Percentiles rank a stretch among this genome's conserved stretches.
These are phyloP conservation scores for Adansonia gregorii DNA, from an alignment of 441 rosid genomes.

Conservation along the genomic window DNA sequence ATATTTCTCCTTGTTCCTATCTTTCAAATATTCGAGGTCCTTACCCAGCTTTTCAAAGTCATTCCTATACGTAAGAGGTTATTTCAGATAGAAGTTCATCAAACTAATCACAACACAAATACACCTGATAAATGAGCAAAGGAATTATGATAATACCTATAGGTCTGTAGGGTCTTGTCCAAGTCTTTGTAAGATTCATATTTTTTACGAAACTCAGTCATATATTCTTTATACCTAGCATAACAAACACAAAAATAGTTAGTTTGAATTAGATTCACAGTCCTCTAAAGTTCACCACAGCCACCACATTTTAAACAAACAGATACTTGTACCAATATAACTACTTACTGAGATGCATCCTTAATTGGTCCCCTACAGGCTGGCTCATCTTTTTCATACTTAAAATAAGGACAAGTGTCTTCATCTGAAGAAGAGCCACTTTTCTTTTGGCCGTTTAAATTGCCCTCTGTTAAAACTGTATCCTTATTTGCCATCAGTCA, in stretches of 20 bases:
- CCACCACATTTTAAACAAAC: constrained; percentile 2
- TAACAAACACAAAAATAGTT: constrained; percentile 7
- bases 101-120: constrained; percentile 19
- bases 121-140: not conserved
- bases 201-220: constrained; percentile 81
- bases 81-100: constrained; percentile 7
- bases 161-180: constrained; percentile 69
- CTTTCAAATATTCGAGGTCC: constrained; percentile 75
- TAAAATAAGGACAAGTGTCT: constrained; percentile 63
- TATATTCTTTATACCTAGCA: constrained; percentile 79
- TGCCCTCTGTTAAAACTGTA: constrained; percentile 42
- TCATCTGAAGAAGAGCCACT: constrained; percentile 65
- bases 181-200: constrained; percentile 73
- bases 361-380: constrained; percentile 80
- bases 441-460: constrained; percentile 51
- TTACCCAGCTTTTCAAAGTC: constrained; percentile 74
- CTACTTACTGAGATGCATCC: constrained; percentile 81
- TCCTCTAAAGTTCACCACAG: not conserved
- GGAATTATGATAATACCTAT: constrained; percentile 61
- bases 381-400: constrained; percentile 80
- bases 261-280: constrained; percentile 22
- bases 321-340: constrained; percentile 20
- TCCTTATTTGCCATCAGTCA: constrained; percentile 56
- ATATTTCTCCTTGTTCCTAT: constrained; percentile 73
- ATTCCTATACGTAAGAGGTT: constrained; percentile 43